phyloP scores from a whole-genome alignment of 306 rosid genomes.

The Oxytropis ochrocephala region DNA sequence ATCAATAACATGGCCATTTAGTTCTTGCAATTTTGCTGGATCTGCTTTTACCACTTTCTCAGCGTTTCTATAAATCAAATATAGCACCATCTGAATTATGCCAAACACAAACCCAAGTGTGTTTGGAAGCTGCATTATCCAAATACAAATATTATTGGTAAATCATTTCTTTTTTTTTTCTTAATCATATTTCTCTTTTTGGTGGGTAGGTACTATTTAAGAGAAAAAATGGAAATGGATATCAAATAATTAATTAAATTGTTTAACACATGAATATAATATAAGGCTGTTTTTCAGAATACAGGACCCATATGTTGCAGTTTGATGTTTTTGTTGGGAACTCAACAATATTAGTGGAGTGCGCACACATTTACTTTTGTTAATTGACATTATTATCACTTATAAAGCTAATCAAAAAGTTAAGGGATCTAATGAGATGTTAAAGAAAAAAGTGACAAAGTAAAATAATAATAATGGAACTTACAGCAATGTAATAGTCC shows the following conservation, averaged over 20 bases:
- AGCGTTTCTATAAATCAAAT: slow-evolving; percentile 49
- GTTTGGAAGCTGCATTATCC: slow-evolving; percentile 66
- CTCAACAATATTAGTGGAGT: not conserved
- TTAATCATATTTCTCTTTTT: not conserved
- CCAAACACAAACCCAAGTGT: slow-evolving; percentile 77
- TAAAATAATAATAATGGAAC: no score
- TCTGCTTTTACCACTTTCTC: slow-evolving; percentile 21
- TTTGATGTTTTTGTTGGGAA: not conserved
- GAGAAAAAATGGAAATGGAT: not conserved
- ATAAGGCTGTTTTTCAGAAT: not conserved
- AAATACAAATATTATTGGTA: not conserved
- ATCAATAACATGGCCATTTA: slow-evolving; percentile 55
- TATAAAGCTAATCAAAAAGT: not conserved
- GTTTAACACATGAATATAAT: not conserved
- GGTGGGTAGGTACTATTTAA: not conserved
- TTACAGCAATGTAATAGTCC: slow-evolving; percentile 82
- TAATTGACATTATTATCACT: not conserved
- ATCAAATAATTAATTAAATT: not conserved
- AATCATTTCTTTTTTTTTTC: not conserved
- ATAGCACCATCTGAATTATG: slow-evolving; percentile 71
- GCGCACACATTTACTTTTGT: not conserved
- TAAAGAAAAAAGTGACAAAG: not conserved
- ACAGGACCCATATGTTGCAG: not conserved
- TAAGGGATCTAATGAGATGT: no score
- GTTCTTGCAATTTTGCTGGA: slow-evolving; percentile 49